Percentiles rank a stretch among this genome's conserved stretches.
phyloP scores from a whole-genome alignment of 257 asterid species.

The Lantana camara region DNA sequence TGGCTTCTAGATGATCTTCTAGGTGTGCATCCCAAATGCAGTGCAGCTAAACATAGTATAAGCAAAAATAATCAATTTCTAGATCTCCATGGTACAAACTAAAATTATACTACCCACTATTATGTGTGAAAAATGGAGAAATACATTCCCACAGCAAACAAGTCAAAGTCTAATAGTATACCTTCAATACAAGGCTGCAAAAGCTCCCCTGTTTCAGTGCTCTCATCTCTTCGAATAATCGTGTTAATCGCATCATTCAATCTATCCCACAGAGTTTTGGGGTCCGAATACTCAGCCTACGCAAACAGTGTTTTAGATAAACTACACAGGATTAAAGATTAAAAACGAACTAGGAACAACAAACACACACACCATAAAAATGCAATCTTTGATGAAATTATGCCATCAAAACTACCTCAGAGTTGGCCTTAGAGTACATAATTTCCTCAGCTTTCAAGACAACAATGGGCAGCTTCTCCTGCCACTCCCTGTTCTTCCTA shows the following conservation, averaged over 20 bases:
- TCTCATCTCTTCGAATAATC: conserved; percentile 77
- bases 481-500: conserved; percentile 92
- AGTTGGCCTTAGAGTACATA: conserved; percentile 90
- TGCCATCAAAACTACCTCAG: conserved; percentile 54
- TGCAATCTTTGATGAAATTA: conserved; percentile 25
- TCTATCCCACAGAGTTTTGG: conserved; percentile 77
- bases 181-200: conserved; percentile 98
- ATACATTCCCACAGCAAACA: background rate
- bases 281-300: conserved; percentile 89
- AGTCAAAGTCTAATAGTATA: conserved; percentile 18
- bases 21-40: conserved; percentile 93
- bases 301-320: conserved; percentile 21
- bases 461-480: conserved; percentile 90
- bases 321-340: background rate
- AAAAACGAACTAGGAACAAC: background rate
- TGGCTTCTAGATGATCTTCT: conserved; percentile 84
- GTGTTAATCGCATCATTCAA: conserved; percentile 80
- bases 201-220: conserved; percentile 59
- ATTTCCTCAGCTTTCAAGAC: conserved; percentile 92
- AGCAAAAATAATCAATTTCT: too few relatives aligned
- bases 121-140: background rate
- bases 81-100: too few relatives aligned
- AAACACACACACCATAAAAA: conserved; percentile 1
- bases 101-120: conserved; percentile 13
- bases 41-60: conserved; percentile 63